Evolutionary conservation across 2,329 filamentous ascomycete genomes (phyloP).

Genomic region (Nemania diffusa): DNA sequence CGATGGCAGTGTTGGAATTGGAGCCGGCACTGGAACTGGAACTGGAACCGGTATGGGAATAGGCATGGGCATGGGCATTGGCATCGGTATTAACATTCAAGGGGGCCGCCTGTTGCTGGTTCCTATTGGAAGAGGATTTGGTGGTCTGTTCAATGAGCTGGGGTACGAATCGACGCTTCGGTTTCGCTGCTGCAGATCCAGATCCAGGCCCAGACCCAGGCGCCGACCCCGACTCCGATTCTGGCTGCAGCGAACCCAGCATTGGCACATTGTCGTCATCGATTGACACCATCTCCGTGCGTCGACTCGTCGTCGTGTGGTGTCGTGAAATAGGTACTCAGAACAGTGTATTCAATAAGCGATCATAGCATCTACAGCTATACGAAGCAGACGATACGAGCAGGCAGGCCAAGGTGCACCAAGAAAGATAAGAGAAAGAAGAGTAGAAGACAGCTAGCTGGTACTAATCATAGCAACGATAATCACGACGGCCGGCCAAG

Average conservation of each 20-base stretch:
- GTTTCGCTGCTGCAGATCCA: slow-evolving; percentile 40
- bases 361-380: slow-evolving; percentile 1
- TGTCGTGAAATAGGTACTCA: neutral
- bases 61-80: slow-evolving; percentile 9
- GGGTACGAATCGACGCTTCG: slow-evolving; percentile 48
- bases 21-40: no score
- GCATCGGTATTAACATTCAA: slow-evolving; percentile 1
- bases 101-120: slow-evolving; percentile 13
- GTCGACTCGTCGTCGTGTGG: slow-evolving; percentile 12
- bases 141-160: slow-evolving; percentile 50
- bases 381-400: neutral
- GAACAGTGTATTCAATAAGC: neutral
- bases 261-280: slow-evolving; percentile 45
- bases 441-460: slow-evolving; percentile 1
- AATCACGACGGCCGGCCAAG: slow-evolving; percentile 4
- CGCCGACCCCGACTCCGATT: slow-evolving; percentile 3
- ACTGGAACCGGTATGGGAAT: no score
- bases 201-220: slow-evolving; percentile 23
- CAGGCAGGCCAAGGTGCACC: neutral
- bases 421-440: neutral
- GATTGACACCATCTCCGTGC: slow-evolving; percentile 40
- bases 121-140: slow-evolving; percentile 44
- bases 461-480: slow-evolving; percentile 8
- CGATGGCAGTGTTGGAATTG: no score
- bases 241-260: slow-evolving; percentile 39